Percentiles rank a stretch among this genome's conserved stretches.
Evolutionary conservation across 148 eudicot species (phyloP).

Genomic region (Camellia sinensis): DNA sequence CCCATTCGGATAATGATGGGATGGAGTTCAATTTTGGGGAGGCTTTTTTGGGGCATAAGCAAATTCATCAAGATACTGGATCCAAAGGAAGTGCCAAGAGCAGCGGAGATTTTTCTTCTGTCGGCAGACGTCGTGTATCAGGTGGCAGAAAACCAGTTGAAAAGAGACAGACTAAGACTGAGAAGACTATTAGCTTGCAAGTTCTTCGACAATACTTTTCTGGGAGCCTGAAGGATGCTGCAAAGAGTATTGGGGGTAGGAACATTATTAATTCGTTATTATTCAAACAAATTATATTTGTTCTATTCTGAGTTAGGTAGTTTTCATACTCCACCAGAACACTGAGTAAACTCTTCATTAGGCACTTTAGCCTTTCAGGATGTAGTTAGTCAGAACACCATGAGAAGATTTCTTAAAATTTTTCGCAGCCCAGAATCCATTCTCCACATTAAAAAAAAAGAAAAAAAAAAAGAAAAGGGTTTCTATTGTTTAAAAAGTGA

Average conservation of each 20-base stretch:
- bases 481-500: not conserved
- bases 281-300: not conserved
- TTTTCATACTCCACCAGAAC: not conserved
- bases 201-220: slow-evolving; percentile 78
- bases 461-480: not conserved
- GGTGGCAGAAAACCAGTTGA: slow-evolving; percentile 35
- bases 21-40: slow-evolving; percentile 26
- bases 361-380: not conserved
- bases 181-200: slow-evolving; percentile 69
- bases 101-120: slow-evolving; percentile 32
- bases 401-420: not conserved
- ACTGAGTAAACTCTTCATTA: not conserved
- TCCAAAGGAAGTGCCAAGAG: slow-evolving; percentile 29
- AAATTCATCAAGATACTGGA: slow-evolving; percentile 37
- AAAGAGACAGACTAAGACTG: slow-evolving; percentile 62
- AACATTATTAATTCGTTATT: not conserved
- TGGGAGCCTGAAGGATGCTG: slow-evolving; percentile 95
- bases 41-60: slow-evolving; percentile 26
- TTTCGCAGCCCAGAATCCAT: not conserved
- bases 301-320: not conserved
- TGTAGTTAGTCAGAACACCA: not conserved
- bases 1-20: slow-evolving; percentile 32
- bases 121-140: slow-evolving; percentile 24
- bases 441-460: not conserved
- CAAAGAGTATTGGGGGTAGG: slow-evolving; percentile 84